A percentile compares a stretch with the other conserved stretches of the same genome.
Evolutionary conservation across 305 asterid genomes (phyloP).

Genomic region (Lippia alba): DNA sequence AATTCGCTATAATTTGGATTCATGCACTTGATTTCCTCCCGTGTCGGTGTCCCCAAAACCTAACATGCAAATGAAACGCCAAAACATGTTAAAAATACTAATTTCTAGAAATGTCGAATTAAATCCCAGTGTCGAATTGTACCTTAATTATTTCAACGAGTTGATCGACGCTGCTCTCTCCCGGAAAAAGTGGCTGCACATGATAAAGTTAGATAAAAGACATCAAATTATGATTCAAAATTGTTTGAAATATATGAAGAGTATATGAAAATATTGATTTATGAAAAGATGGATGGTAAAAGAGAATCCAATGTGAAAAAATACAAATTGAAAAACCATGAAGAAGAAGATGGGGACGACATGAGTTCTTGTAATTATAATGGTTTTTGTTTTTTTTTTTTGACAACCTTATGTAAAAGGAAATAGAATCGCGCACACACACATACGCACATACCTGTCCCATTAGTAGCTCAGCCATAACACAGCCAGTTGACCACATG

Average conservation of each 20-base stretch:
- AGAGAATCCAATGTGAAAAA: too few species aligned
- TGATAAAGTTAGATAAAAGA: slow-evolving; percentile 11
- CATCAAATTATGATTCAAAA: too few species aligned
- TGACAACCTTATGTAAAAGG: too few species aligned
- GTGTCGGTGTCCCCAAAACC: slow-evolving; percentile 95
- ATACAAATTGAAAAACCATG: too few species aligned
- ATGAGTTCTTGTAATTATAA: too few species aligned
- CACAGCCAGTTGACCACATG: slow-evolving; percentile 98
- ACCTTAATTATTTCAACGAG: slow-evolving; percentile 96
- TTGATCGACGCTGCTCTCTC: slow-evolving; percentile 96
- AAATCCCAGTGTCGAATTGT: not conserved
- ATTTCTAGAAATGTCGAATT: not conserved
- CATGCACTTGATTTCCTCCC: slow-evolving; percentile 99
- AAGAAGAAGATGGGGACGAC: too few species aligned
- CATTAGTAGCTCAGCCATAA: slow-evolving; percentile 90
- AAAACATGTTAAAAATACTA: slow-evolving; percentile 6
- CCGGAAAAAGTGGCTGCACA: slow-evolving; percentile 95
- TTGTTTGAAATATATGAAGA: too few species aligned
- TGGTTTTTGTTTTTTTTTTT: too few species aligned
- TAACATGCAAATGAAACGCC: slow-evolving; percentile 32
- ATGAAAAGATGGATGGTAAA: too few species aligned
- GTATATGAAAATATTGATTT: too few species aligned
- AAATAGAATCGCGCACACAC: too few species aligned
- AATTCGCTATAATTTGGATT: slow-evolving; percentile 89
- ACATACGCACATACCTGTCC: slow-evolving; percentile 62